A percentile compares a stretch with the other conserved stretches of the same genome.
Evolutionary conservation across 108 stramenopile species (phyloP).

Genomic region (Skeletonema grethae): DNA sequence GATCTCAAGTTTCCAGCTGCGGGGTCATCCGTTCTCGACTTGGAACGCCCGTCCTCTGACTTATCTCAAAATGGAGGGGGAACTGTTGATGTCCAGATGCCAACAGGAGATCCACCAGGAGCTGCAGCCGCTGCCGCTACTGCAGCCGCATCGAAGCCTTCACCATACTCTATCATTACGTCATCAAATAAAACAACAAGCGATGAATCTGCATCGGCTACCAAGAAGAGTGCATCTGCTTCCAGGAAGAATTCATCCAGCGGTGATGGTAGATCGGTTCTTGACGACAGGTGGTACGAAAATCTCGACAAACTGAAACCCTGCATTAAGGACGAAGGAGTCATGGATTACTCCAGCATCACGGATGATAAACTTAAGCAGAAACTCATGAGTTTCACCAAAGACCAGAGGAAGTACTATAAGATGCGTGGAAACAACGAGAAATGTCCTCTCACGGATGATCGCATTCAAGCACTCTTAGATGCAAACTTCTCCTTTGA

Average conservation of each 20-base stretch:
- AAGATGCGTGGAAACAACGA: slow-evolving; percentile 24
- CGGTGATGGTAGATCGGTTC: not conserved
- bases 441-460: slow-evolving; percentile 15
- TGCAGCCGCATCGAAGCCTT: slow-evolving; percentile 1
- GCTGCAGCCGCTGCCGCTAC: not conserved
- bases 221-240: not conserved
- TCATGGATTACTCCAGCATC: slow-evolving; percentile 17
- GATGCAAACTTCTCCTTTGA: slow-evolving; percentile 16
- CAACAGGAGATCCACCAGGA: not conserved
- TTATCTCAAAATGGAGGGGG: not conserved
- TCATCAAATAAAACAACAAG: not conserved
- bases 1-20: not conserved
- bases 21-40: not conserved
- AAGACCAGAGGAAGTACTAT: slow-evolving; percentile 22
- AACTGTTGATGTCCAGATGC: not conserved
- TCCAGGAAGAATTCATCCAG: not conserved
- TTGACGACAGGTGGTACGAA: slow-evolving; percentile 20
- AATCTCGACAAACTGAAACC: slow-evolving; percentile 16
- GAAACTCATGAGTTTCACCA: slow-evolving; percentile 27
- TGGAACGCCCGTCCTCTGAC: not conserved
- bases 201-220: not conserved
- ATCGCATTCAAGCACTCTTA: slow-evolving; percentile 7
- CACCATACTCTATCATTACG: not conserved
- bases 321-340: slow-evolving; percentile 21
- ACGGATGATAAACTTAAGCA: slow-evolving; percentile 8